phyloP scores from a whole-genome alignment of 108 stramenopile genomes.

The Thalassiosira profunda region DNA sequence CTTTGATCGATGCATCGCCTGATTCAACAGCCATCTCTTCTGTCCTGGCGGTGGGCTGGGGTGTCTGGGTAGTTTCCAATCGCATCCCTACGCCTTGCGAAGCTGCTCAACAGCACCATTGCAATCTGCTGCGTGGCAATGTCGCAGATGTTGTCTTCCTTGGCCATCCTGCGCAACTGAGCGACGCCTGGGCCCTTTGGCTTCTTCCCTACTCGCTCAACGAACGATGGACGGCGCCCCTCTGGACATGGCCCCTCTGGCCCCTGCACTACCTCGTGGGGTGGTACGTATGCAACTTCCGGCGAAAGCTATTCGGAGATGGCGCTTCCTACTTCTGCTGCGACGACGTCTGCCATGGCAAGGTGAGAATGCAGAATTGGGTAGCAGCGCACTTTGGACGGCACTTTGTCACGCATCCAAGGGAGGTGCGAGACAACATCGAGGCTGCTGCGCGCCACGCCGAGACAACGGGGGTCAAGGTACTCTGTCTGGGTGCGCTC shows the following conservation, averaged over 20 bases:
- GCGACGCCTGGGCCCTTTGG: constrained; percentile 61
- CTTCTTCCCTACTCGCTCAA: constrained; percentile 51
- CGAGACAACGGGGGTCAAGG: constrained; percentile 51
- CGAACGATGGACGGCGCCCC: constrained; percentile 50
- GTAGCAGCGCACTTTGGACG: constrained; percentile 59
- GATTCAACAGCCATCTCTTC: constrained; percentile 3
- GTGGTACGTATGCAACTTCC: constrained; percentile 51
- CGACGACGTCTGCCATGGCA: constrained; percentile 45
- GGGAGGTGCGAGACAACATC: constrained; percentile 46
- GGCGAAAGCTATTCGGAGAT: constrained; percentile 49
- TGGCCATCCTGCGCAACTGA: constrained; percentile 54
- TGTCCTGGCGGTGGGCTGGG: constrained; percentile 27
- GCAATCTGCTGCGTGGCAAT: too few species aligned
- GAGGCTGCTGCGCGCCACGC: constrained; percentile 62
- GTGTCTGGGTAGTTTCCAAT: constrained; percentile 33
- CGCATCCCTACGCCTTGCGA: constrained; percentile 36
- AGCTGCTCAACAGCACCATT: not conserved
- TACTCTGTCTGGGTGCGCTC: constrained; percentile 61
- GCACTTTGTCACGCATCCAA: constrained; percentile 49
- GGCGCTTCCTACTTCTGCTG: constrained; percentile 51
- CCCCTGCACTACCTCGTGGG: constrained; percentile 56
- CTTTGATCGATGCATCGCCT: constrained; percentile 1
- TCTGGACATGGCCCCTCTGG: constrained; percentile 46
- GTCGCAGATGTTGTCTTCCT: constrained; percentile 43
- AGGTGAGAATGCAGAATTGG: constrained; percentile 48